phyloP scores from a whole-genome alignment of 1,284 basidiomycete genomes.

The Pyrrhoderma noxium region DNA sequence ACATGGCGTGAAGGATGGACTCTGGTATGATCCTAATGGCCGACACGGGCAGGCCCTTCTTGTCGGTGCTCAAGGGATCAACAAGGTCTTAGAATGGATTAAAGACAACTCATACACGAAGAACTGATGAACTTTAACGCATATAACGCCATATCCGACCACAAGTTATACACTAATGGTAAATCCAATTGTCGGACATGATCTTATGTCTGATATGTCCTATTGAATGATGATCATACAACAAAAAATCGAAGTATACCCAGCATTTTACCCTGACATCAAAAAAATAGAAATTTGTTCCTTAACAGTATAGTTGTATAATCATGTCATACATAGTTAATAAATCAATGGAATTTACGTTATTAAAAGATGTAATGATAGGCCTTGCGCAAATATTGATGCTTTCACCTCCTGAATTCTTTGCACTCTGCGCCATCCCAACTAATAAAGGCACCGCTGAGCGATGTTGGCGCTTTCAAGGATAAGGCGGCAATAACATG shows the following conservation, averaged over 20 bases:
- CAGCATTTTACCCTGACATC: no score
- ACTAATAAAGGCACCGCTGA: conserved; percentile 71
- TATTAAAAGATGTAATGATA: no score
- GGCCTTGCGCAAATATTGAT: no score
- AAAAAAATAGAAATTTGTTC: no score
- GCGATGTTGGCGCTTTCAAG: conserved; percentile 43
- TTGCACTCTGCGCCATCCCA: conserved; percentile 62
- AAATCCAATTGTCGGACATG: neutral
- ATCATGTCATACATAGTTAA: no score
- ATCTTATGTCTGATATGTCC: no score
- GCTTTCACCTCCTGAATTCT: conserved; percentile 35
- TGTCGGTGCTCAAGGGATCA: conserved; percentile 45
- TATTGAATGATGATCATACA: no score
- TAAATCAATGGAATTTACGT: no score
- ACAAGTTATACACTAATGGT: neutral
- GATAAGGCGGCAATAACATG: conserved; percentile 69
- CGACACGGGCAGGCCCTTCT: conserved; percentile 70
- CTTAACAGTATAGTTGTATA: neutral
- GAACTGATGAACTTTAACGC: neutral
- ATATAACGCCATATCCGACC: no score
- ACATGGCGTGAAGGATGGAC: conserved; percentile 65
- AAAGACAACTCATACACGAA: conserved; percentile 20
- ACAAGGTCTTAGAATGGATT: conserved; percentile 62
- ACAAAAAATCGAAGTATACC: no score
- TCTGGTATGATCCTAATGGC: conserved; percentile 64